A percentile compares a stretch with the other conserved stretches of the same genome.
phyloP scores from a whole-genome alignment of 139 green algal genomes.

The Chlamydomonas urium region DNA sequence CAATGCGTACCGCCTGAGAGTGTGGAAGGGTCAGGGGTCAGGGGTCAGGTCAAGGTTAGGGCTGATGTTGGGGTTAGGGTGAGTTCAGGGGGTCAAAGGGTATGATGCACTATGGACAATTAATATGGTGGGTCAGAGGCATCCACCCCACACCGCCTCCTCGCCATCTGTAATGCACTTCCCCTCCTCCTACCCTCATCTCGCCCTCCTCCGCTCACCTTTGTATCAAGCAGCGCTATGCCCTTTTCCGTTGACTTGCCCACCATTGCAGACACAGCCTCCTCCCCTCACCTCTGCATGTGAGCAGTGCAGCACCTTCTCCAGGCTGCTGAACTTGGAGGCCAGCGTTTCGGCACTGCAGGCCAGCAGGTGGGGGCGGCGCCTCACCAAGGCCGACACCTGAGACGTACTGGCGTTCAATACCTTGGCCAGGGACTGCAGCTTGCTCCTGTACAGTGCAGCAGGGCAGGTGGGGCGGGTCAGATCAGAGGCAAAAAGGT shows the following conservation, averaged over 20 bases:
- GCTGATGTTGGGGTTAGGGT: too few relatives aligned
- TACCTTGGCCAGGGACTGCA: background rate
- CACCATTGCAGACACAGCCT: background rate
- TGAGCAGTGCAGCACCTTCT: slow-evolving; percentile 4
- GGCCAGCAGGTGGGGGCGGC: background rate
- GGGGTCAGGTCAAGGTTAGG: too few relatives aligned
- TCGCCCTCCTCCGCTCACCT: too few relatives aligned
- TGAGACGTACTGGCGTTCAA: background rate
- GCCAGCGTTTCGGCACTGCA: background rate
- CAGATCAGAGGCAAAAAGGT: too few relatives aligned
- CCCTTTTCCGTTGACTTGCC: background rate
- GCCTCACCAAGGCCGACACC: background rate
- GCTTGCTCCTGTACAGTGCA: slow-evolving; percentile 5
- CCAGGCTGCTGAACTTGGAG: slow-evolving; percentile 3
- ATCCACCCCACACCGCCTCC: too few relatives aligned
- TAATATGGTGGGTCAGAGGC: too few relatives aligned
- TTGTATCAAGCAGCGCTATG: background rate
- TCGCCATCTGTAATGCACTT: too few relatives aligned
- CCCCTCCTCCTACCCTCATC: too few relatives aligned
- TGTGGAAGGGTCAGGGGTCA: background rate
- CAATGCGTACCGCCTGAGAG: background rate
- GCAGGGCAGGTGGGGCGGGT: too few relatives aligned
- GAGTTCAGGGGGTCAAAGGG: too few relatives aligned
- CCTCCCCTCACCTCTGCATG: slow-evolving; percentile 1
- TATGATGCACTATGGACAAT: too few relatives aligned